Evolutionary conservation across 1,284 basidiomycete genomes (phyloP).

Genomic region (Wallemia hederae): DNA sequence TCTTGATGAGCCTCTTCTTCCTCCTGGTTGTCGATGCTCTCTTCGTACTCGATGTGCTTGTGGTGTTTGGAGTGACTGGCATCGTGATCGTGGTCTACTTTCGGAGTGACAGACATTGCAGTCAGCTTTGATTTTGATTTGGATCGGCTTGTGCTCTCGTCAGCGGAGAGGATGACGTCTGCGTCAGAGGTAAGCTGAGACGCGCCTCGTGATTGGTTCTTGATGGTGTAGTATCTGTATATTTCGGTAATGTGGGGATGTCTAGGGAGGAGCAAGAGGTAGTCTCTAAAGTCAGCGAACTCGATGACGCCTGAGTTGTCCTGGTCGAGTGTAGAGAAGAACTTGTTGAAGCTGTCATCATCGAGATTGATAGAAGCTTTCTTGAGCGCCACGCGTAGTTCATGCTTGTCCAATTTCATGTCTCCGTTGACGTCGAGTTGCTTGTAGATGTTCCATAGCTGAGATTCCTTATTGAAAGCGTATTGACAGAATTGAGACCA

Average conservation of each 20-base stretch:
- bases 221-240: background rate
- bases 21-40: constrained; percentile 19
- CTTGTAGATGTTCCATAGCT: background rate
- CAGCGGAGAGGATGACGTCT: background rate
- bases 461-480: background rate
- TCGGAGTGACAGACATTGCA: background rate
- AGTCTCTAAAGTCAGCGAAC: background rate
- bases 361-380: background rate
- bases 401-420: background rate
- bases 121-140: background rate
- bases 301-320: background rate
- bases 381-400: background rate
- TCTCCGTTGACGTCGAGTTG: background rate
- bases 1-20: constrained; percentile 33
- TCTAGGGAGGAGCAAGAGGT: background rate
- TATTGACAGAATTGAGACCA: background rate
- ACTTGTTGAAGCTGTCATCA: background rate
- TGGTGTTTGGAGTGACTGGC: background rate
- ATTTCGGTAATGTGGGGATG: background rate
- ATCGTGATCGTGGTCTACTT: background rate
- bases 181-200: background rate
- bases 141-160: background rate
- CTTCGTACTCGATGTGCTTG: background rate
- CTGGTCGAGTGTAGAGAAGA: background rate
- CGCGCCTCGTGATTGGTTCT: background rate